Evolutionary conservation across 2,329 filamentous ascomycete species (phyloP).

Genomic region (Leptodontidium sp.): DNA sequence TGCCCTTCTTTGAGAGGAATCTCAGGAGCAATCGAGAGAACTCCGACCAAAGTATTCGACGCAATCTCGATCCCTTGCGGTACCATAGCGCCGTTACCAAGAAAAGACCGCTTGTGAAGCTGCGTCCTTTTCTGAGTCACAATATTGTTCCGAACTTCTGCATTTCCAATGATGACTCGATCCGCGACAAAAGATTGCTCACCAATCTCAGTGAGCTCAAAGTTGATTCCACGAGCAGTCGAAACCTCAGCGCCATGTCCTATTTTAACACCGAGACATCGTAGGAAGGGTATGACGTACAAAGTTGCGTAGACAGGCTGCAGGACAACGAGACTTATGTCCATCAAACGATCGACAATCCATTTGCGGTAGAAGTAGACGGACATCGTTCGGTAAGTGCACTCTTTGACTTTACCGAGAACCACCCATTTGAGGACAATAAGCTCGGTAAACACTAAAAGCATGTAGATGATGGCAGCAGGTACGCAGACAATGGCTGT

Average conservation of each 20-base stretch:
- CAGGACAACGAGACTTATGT: constrained; percentile 21
- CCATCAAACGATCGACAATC: constrained; percentile 26
- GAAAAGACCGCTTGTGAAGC: constrained; percentile 12
- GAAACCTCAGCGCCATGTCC: constrained; percentile 21
- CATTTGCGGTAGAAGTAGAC: constrained; percentile 23
- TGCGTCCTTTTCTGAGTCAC: constrained; percentile 18
- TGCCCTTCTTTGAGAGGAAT: constrained; percentile 21
- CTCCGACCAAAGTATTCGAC: constrained; percentile 22
- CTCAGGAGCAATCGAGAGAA: constrained; percentile 19
- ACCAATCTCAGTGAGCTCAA: constrained; percentile 23
- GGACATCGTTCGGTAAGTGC: constrained; percentile 16
- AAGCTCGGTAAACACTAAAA: constrained; percentile 23
- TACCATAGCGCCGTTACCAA: constrained; percentile 18
- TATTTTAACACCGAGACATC: constrained; percentile 24
- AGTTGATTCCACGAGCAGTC: constrained; percentile 23
- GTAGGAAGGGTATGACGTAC: constrained; percentile 22
- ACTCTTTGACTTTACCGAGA: constrained; percentile 18
- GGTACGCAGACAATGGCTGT: constrained; percentile 23
- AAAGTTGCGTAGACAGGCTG: constrained; percentile 19
- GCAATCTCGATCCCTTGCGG: constrained; percentile 17
- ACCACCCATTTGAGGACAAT: constrained; percentile 21
- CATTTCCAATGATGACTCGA: constrained; percentile 13
- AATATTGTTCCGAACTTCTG: constrained; percentile 11
- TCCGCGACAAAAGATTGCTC: constrained; percentile 22
- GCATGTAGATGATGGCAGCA: constrained; percentile 24